These are phyloP conservation scores for Amauroascus niger DNA, from an alignment of 2,329 filamentous ascomycete genomes.

Conservation along the genomic window DNA sequence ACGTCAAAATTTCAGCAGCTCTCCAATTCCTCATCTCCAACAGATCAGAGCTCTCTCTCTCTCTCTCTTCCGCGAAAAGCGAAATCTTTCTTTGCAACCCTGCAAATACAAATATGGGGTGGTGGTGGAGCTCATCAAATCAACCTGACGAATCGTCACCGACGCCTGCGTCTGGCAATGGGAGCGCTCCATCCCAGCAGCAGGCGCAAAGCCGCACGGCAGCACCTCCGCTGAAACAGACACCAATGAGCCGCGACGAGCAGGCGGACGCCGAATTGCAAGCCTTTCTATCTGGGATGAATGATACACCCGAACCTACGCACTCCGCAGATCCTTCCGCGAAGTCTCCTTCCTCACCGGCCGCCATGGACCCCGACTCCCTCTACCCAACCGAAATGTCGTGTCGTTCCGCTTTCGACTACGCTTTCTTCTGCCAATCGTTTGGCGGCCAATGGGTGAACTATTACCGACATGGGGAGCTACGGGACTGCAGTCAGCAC, in stretches of 20 bases:
- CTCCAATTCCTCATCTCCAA: not conserved
- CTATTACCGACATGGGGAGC: slow-evolving; percentile 73
- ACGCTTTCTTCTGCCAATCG: slow-evolving; percentile 87
- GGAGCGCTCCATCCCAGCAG: not conserved
- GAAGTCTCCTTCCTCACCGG: slow-evolving; percentile 5
- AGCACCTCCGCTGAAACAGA: not conserved
- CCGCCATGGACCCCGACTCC: slow-evolving; percentile 50
- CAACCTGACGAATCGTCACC: slow-evolving; percentile 20
- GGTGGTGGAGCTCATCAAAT: slow-evolving; percentile 35
- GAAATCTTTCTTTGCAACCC: not conserved
- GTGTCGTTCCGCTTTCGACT: slow-evolving; percentile 83
- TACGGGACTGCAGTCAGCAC: slow-evolving; percentile 69
- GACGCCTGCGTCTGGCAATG: slow-evolving; percentile 5
- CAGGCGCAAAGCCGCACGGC: not conserved
- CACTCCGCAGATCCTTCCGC: slow-evolving; percentile 14
- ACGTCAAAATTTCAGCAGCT: slow-evolving; percentile 4
- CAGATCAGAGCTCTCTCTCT: not conserved
- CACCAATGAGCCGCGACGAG: slow-evolving; percentile 31
- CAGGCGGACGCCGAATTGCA: slow-evolving; percentile 47
- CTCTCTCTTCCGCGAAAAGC: not conserved
- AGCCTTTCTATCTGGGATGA: slow-evolving; percentile 43
- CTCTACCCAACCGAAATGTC: slow-evolving; percentile 75
- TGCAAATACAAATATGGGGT: slow-evolving; percentile 33
- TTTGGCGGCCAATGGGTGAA: slow-evolving; percentile 85
- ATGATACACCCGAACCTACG: slow-evolving; percentile 22